Evolutionary conservation across 805 yeast genomes (phyloP), one percentile per base, ranked within the genome.

Genomic region (Lipomyces anomalus): DNA sequence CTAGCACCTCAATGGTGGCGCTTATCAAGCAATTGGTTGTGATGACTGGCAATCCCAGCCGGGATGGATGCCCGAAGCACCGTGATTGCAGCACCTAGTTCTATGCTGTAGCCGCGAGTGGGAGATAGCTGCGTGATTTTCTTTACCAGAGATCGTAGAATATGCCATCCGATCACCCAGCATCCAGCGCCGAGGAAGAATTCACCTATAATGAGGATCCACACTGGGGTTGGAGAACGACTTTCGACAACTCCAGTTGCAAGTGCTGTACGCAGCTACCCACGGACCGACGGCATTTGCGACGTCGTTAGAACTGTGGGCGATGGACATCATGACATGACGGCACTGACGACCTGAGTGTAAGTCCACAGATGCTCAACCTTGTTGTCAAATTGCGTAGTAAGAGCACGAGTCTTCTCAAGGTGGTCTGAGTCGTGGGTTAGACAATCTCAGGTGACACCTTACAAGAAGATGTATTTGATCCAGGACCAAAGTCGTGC

Each of bases 1-100:
- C 67, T 44, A 88, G 90, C 53, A 83, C 84, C 58, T 75, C 77
- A 4, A 82, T 85, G 33, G 84, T 80, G 48, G 86, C 85, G 48
- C 90, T 90, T 46, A 79, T 82, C 11, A 87, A 85, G 61, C 79
- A 75, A 65, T 82, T 89, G 3, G 90, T 83, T 23, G 90, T 83
- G 5, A 88, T 81, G 26, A 82, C 76, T 38, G 90, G 90, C 52
- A 82, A 78, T 4, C 73, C 68, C 52, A 82, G 70, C 62, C 80
- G n/a, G n/a, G n/a, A n/a, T 82, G 4, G 90, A 77, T 24, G 90
- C 89, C 77, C 83, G 74, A 37, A 80, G 80, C 6, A 80, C 76
- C 5, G 90, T 82, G 43, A 80, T 66, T 34, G 89, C 89, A 50
- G 89, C 85, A 48, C 88, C 89, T 34, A 82, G 67, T 66, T 82